These are phyloP conservation scores for Nigrograna mackinnonii DNA, from an alignment of 2,329 filamentous ascomycete species.

Conservation along the genomic window DNA sequence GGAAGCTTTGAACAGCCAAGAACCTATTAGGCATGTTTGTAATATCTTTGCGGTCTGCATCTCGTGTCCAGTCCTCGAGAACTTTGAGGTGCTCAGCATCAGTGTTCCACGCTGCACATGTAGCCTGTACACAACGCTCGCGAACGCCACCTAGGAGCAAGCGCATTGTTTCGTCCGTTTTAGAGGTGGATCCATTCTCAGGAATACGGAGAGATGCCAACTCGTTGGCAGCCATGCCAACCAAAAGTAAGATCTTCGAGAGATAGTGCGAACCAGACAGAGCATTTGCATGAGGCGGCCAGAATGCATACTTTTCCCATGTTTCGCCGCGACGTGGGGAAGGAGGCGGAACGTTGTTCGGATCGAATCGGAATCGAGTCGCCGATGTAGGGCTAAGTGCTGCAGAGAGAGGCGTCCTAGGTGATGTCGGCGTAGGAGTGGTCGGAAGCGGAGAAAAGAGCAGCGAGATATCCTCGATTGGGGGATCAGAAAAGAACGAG, in stretches of 20 bases:
- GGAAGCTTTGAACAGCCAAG: conserved; percentile 78
- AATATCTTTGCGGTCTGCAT: conserved; percentile 79
- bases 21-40: conserved; percentile 91
- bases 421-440: conserved; percentile 65
- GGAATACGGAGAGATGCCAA: conserved; percentile 77
- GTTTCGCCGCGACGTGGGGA: conserved; percentile 74
- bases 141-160: conserved; percentile 75
- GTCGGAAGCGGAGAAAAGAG: conserved; percentile 80
- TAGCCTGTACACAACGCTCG: conserved; percentile 82
- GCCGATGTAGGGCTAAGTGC: conserved; percentile 65
- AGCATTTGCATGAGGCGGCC: conserved; percentile 91
- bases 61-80: conserved; percentile 90
- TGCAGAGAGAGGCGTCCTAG: conserved; percentile 58
- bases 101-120: conserved; percentile 89
- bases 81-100: conserved; percentile 92
- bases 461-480: conserved; percentile 86
- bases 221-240: conserved; percentile 86
- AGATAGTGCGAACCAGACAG: conserved; percentile 91
- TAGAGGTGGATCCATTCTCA: conserved; percentile 55
- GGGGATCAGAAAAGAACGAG: conserved; percentile 83
- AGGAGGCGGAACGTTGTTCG: conserved; percentile 75
- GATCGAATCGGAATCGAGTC: conserved; percentile 79
- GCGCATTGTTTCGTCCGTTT: conserved; percentile 69
- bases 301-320: conserved; percentile 96
- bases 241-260: conserved; percentile 75